phyloP scores from a whole-genome alignment of 1,284 basidiomycete genomes.

The Schizophyllum amplum region DNA sequence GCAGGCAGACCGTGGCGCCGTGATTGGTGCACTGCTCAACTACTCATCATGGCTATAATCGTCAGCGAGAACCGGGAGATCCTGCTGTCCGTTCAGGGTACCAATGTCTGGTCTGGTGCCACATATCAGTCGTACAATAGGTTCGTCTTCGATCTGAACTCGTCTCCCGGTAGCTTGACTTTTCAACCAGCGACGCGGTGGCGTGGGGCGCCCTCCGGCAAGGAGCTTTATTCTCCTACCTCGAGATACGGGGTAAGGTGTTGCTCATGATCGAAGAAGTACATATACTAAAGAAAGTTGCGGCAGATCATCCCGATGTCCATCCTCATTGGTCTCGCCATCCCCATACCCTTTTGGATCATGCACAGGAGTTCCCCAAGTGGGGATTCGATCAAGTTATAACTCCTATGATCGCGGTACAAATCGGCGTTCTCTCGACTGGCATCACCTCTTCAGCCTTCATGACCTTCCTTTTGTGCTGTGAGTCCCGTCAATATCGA shows the following conservation, averaged over 20 bases:
- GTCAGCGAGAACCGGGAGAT: conserved; percentile 34
- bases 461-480: conserved; percentile 41
- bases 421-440: conserved; percentile 16
- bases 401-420: conserved; percentile 38
- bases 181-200: conserved; percentile 34
- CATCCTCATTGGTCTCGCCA: conserved; percentile 40
- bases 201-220: conserved; percentile 53
- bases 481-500: too few relatives aligned
- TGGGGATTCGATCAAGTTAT: conserved; percentile 37
- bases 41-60: conserved; percentile 35
- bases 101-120: conserved; percentile 34
- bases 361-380: conserved; percentile 40
- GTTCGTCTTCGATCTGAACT: background rate
- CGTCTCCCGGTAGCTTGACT: background rate
- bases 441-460: conserved; percentile 52
- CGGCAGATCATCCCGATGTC: conserved; percentile 46
- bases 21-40: conserved; percentile 13
- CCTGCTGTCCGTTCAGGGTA: conserved; percentile 33
- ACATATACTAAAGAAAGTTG: conserved; percentile 24
- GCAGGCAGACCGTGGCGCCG: background rate
- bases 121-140: conserved; percentile 8
- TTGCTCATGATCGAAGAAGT: conserved; percentile 11
- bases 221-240: conserved; percentile 39
- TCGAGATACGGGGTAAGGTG: conserved; percentile 34
- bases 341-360: conserved; percentile 50